These are phyloP conservation scores for Paraglomus brasilianum DNA, from an alignment of 192 early-diverging fungal genomes.

Conservation along the genomic window DNA sequence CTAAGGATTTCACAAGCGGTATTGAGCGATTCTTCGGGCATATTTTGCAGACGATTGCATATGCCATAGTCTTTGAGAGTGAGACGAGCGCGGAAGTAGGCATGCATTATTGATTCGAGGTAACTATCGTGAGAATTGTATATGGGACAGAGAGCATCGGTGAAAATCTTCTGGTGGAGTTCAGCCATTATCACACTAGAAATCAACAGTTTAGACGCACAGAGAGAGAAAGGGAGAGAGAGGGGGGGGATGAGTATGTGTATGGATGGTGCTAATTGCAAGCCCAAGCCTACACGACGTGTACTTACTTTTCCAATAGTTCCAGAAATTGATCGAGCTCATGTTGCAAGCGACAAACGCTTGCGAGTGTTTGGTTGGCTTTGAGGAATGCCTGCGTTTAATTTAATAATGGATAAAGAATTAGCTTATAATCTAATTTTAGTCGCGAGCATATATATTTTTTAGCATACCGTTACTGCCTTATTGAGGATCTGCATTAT, in stretches of 20 bases:
- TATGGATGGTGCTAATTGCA: no score
- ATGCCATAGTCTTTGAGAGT: slow-evolving; percentile 40
- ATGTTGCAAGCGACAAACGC: slow-evolving; percentile 35
- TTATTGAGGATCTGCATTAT: slow-evolving; percentile 50
- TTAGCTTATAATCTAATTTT: slow-evolving; percentile 28
- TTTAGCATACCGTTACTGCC: slow-evolving; percentile 39
- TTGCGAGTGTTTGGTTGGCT: slow-evolving; percentile 26
- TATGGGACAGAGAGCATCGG: slow-evolving; percentile 46
- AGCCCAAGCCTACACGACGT: no score
- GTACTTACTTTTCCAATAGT: slow-evolving; percentile 52
- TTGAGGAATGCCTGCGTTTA: slow-evolving; percentile 24
- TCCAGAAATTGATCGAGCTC: slow-evolving; percentile 49
- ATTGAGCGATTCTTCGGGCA: slow-evolving; percentile 37
- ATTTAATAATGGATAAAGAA: slow-evolving; percentile 7
- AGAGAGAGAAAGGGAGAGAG: slow-evolving; percentile 9
- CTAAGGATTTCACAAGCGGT: slow-evolving; percentile 36
- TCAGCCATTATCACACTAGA: slow-evolving; percentile 49
- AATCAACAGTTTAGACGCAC: background rate
- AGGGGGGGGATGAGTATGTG: no score
- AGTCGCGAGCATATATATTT: slow-evolving; percentile 33
- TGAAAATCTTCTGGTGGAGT: slow-evolving; percentile 55
- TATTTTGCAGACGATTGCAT: slow-evolving; percentile 37
- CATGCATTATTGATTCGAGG: slow-evolving; percentile 36
- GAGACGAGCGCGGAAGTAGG: slow-evolving; percentile 42
- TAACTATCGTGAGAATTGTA: slow-evolving; percentile 43